Evolutionary conservation across 1,284 basidiomycete genomes (phyloP).

Genomic region (Sanghuangporus sanghuang): DNA sequence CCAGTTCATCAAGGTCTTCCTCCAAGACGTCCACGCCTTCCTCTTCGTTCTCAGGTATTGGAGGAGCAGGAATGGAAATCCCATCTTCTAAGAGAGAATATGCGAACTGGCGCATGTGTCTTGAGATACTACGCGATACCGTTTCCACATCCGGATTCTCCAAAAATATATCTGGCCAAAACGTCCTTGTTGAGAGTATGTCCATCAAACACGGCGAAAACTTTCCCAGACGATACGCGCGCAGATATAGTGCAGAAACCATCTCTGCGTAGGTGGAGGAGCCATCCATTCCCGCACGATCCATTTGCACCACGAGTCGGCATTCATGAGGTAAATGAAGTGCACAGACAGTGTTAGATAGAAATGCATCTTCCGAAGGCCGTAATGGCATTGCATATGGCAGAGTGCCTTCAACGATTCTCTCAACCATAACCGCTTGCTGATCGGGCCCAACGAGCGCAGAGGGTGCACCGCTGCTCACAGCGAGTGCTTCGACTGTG

Average conservation of each 20-base stretch:
- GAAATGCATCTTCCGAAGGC: conserved; percentile 49
- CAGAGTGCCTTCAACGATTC: conserved; percentile 65
- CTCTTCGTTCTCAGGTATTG: conserved; percentile 21
- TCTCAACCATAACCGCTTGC: conserved; percentile 57
- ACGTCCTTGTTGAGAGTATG: conserved; percentile 52
- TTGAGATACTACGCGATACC: conserved; percentile 52
- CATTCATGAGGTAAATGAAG: conserved; percentile 11
- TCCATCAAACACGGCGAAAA: conserved; percentile 57
- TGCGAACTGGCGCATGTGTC: conserved; percentile 58
- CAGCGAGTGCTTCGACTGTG: conserved; percentile 47
- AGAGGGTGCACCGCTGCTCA: conserved; percentile 40
- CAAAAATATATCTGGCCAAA: conserved; percentile 67
- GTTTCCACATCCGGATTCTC: conserved; percentile 72
- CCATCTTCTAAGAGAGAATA: conserved; percentile 67
- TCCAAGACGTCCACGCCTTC: conserved; percentile 22
- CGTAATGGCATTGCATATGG: conserved; percentile 65
- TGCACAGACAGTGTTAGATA: conserved; percentile 45
- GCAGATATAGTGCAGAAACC: conserved; percentile 41
- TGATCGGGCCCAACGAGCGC: conserved; percentile 52
- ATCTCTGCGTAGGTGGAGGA: conserved; percentile 28
- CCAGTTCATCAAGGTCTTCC: conserved; percentile 42
- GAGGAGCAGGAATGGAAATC: conserved; percentile 46
- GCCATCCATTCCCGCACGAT: conserved; percentile 5
- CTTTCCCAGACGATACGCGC: conserved; percentile 57
- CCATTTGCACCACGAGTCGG: conserved; percentile 2